Evolutionary conservation across 306 rosid species (phyloP).

Genomic region (Cicer arietinum): DNA sequence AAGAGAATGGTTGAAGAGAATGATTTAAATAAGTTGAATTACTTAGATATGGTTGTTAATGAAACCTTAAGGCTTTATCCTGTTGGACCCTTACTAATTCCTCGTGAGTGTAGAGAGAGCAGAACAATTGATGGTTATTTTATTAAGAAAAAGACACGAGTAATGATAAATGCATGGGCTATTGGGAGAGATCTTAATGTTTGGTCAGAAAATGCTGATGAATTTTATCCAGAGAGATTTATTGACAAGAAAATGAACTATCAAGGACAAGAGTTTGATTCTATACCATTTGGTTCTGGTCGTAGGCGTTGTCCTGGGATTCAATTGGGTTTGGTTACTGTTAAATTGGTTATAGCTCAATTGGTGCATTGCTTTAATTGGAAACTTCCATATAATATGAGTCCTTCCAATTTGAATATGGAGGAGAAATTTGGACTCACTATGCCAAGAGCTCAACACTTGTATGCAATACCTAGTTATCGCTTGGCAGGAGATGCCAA

Average conservation of each 20-base stretch:
- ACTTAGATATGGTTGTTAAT: slow-evolving; percentile 39
- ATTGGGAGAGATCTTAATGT: not conserved
- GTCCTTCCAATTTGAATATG: not conserved
- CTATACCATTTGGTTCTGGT: not conserved
- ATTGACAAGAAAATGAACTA: not conserved
- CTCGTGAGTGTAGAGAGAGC: slow-evolving; percentile 28
- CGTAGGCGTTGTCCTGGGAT: not conserved
- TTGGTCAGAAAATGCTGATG: not conserved
- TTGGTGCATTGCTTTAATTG: slow-evolving; percentile 1
- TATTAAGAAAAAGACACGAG: not conserved
- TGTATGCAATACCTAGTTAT: not conserved
- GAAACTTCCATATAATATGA: not conserved
- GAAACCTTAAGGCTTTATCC: slow-evolving; percentile 49
- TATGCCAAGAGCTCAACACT: not conserved
- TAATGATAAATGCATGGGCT: not conserved
- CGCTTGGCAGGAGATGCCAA: not conserved
- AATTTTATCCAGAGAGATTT: not conserved
- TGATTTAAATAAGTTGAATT: slow-evolving; percentile 31
- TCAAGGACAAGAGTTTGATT: not conserved
- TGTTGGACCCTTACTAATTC: not conserved
- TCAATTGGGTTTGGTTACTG: not conserved
- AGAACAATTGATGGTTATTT: not conserved
- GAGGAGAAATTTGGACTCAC: not conserved
- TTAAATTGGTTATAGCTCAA: not conserved
- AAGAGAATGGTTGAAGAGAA: slow-evolving; percentile 22